These are phyloP conservation scores for Pelargonium cotyledonis DNA, from an alignment of 441 rosid genomes.

Conservation along the genomic window DNA sequence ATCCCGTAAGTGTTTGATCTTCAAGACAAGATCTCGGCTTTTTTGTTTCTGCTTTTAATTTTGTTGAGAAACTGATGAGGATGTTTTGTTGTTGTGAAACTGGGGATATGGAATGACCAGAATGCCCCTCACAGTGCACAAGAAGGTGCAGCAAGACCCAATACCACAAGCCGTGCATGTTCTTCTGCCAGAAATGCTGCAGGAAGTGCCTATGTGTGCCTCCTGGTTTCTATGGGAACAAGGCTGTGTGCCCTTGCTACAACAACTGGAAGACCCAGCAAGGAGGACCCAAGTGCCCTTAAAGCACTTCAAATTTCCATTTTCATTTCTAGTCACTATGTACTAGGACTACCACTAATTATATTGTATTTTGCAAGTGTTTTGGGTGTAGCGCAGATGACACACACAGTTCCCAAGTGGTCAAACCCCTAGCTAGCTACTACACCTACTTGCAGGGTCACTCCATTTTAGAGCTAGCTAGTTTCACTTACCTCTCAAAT, in stretches of 20 bases:
- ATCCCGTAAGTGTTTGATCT: conserved; percentile 13
- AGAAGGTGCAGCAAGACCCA: conserved; percentile 25
- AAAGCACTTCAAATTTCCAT: neutral
- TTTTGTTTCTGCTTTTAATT: neutral
- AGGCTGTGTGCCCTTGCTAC: conserved; percentile 23
- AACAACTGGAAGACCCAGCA: conserved; percentile 28
- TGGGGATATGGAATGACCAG: conserved; percentile 2
- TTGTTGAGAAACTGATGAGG: neutral
- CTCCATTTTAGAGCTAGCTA: no score
- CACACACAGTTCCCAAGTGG: no score
- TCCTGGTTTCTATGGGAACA: conserved; percentile 23
- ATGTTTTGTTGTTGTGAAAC: no score
- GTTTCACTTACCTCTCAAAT: no score
- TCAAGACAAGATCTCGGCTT: neutral
- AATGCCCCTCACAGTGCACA: conserved; percentile 19
- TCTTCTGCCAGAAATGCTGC: conserved; percentile 25
- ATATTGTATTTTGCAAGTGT: no score
- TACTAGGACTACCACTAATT: no score
- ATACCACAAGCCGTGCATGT: conserved; percentile 25
- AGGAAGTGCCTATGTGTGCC: conserved; percentile 23
- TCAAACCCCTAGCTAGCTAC: no score
- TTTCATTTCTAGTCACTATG: neutral
- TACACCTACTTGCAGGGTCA: no score
- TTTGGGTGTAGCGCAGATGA: no score
- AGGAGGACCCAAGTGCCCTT: conserved; percentile 27